Evolutionary conservation across 331 rosid genomes (phyloP).

Genomic region (Prunus yedoensis): DNA sequence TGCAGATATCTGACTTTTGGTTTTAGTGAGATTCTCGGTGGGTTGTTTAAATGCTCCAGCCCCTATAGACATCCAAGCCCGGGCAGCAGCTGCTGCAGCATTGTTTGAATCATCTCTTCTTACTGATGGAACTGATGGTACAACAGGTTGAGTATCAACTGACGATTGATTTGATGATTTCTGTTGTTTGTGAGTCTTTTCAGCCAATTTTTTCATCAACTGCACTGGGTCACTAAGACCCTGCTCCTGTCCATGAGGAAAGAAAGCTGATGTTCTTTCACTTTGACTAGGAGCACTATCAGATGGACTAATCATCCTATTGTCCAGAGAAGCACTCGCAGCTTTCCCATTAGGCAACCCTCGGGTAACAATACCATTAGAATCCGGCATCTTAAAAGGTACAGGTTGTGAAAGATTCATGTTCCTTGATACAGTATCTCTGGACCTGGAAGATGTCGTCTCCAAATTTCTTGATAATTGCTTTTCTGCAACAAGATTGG

Average conservation of each 20-base stretch:
- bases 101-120: slow-evolving; percentile 57
- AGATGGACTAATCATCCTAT: slow-evolving; percentile 45
- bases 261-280: slow-evolving; percentile 40
- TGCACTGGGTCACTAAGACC: slow-evolving; percentile 56
- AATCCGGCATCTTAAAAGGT: slow-evolving; percentile 51
- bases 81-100: slow-evolving; percentile 80
- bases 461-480: slow-evolving; percentile 44
- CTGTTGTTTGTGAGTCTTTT: slow-evolving; percentile 66
- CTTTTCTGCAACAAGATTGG: slow-evolving; percentile 48
- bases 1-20: slow-evolving; percentile 56
- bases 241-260: slow-evolving; percentile 51
- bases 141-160: slow-evolving; percentile 38
- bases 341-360: slow-evolving; percentile 59
- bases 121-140: slow-evolving; percentile 47
- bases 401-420: slow-evolving; percentile 43
- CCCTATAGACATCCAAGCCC: slow-evolving; percentile 88
- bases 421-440: slow-evolving; percentile 43
- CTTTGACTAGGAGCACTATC: slow-evolving; percentile 45
- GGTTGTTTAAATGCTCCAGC: slow-evolving; percentile 72
- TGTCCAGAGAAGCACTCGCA: slow-evolving; percentile 31
- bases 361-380: slow-evolving; percentile 50
- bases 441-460: slow-evolving; percentile 47
- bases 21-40: slow-evolving; percentile 44
- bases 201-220: slow-evolving; percentile 52
- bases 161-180: slow-evolving; percentile 45